phyloP scores from a whole-genome alignment of 2,329 filamentous ascomycete genomes.

The Dryadomyces quercivorus region DNA sequence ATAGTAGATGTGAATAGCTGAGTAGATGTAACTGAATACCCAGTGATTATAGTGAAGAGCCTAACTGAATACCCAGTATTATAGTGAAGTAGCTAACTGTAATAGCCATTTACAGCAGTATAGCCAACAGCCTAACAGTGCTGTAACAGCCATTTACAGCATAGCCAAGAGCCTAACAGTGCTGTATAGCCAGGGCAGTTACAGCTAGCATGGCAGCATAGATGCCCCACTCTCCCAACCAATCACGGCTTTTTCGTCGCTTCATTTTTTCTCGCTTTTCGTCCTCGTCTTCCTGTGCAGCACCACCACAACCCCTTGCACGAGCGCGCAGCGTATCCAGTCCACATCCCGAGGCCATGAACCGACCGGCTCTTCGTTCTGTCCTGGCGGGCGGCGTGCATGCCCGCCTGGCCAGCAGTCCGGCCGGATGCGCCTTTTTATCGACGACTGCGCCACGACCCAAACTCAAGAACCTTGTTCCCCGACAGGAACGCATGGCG shows the following conservation, averaged over 20 bases:
- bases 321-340: not conserved
- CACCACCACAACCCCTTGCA: not conserved
- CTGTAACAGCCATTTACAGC: too few species aligned
- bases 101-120: too few species aligned
- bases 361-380: conserved; percentile 10
- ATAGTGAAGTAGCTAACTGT: not conserved
- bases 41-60: too few species aligned
- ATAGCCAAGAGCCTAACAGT: not conserved
- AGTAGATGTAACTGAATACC: too few species aligned
- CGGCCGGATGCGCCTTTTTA: conserved; percentile 4
- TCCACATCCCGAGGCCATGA: conserved; percentile 7
- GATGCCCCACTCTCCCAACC: too few species aligned
- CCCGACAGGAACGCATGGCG: conserved; percentile 11
- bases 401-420: not conserved
- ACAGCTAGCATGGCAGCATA: too few species aligned
- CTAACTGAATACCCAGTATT: not conserved
- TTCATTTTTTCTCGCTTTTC: not conserved
- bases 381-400: conserved; percentile 5
- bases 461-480: conserved; percentile 6
- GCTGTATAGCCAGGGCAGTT: too few species aligned
- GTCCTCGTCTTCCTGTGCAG: not conserved
- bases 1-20: too few species aligned
- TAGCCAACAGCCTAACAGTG: too few species aligned
- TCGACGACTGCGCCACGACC: conserved; percentile 10
- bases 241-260: not conserved